A percentile compares a stretch with the other conserved stretches of the same genome.
Conservation (phyloP, 164 flowering plant species). For the Cinnamomum chago region DNA sequence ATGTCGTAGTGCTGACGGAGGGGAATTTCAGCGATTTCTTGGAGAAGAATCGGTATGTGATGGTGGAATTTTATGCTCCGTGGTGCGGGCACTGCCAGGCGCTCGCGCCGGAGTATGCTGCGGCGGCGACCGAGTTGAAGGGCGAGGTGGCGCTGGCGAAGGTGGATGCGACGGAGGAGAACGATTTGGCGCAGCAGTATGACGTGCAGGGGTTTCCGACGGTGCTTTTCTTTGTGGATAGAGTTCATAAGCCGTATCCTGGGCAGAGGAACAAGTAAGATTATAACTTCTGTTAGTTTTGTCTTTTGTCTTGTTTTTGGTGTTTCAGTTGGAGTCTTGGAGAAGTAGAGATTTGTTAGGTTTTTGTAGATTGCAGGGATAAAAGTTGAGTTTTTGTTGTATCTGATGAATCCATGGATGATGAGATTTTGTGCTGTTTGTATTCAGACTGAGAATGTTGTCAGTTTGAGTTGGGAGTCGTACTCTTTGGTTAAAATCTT, state of each 20-base stretch:
- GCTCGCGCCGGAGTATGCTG: slow-evolving; percentile 85
- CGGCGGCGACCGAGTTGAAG: slow-evolving; percentile 86
- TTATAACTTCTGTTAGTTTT: background rate
- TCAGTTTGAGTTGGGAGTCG: too few species aligned
- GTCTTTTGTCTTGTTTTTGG: background rate
- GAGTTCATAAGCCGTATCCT: slow-evolving; percentile 68
- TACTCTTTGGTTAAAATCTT: background rate
- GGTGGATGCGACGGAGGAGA: slow-evolving; percentile 83
- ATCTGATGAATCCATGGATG: too few species aligned
- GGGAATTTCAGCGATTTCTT: slow-evolving; percentile 65
- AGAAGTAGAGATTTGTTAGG: background rate
- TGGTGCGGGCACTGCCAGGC: slow-evolving; percentile 96
- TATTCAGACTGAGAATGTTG: too few species aligned
- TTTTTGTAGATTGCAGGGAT: background rate
- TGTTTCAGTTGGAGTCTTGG: background rate
- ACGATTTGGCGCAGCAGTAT: slow-evolving; percentile 71
- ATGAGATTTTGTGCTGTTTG: too few species aligned
- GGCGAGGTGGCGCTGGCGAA: slow-evolving; percentile 65
- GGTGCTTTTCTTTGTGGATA: slow-evolving; percentile 73
- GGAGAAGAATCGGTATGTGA: slow-evolving; percentile 58
- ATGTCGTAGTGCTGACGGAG: slow-evolving; percentile 75
- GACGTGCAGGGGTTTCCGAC: slow-evolving; percentile 90
- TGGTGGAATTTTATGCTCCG: slow-evolving; percentile 96
- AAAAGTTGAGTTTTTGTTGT: background rate
- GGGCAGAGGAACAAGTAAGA: slow-evolving; percentile 71